Conservation (phyloP, 78 protist species). For the Dictyostelium citrinum region DNA sequence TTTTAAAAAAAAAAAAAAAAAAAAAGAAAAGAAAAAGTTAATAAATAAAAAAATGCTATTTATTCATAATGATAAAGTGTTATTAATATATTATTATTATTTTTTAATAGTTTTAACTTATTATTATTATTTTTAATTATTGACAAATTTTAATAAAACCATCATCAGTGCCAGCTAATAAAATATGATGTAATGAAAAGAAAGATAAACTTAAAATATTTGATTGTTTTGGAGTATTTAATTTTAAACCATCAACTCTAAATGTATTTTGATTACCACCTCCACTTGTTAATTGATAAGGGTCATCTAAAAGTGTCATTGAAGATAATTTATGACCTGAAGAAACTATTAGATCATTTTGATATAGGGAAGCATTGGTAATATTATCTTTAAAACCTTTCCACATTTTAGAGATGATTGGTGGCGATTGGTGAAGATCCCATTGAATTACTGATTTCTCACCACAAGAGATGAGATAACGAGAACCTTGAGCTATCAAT, state of each 20-base stretch:
- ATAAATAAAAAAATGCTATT: no score
- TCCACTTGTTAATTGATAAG: not conserved
- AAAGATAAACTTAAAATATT: constrained; percentile 20
- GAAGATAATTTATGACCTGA: constrained; percentile 29
- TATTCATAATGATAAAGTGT: no score
- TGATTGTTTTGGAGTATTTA: constrained; percentile 52
- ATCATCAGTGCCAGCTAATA: constrained; percentile 61
- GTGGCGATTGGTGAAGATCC: constrained; percentile 48
- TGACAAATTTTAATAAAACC: constrained; percentile 25
- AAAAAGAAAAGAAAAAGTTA: not conserved
- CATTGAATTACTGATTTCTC: constrained; percentile 74
- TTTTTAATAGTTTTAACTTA: no score
- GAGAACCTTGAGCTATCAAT: constrained; percentile 32
- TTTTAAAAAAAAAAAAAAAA: not conserved
- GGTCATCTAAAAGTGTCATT: constrained; percentile 46
- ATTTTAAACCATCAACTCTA: constrained; percentile 48
- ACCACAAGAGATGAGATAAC: constrained; percentile 45
- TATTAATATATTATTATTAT: no score
- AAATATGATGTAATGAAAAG: constrained; percentile 53
- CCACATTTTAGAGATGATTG: constrained; percentile 48
- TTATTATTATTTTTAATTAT: not conserved
- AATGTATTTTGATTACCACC: constrained; percentile 19
- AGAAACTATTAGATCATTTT: constrained; percentile 34
- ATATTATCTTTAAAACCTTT: constrained; percentile 66
- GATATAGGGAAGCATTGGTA: not conserved